These are phyloP conservation scores for Prunus armeniaca DNA, from an alignment of 306 rosid species.

Conservation along the genomic window DNA sequence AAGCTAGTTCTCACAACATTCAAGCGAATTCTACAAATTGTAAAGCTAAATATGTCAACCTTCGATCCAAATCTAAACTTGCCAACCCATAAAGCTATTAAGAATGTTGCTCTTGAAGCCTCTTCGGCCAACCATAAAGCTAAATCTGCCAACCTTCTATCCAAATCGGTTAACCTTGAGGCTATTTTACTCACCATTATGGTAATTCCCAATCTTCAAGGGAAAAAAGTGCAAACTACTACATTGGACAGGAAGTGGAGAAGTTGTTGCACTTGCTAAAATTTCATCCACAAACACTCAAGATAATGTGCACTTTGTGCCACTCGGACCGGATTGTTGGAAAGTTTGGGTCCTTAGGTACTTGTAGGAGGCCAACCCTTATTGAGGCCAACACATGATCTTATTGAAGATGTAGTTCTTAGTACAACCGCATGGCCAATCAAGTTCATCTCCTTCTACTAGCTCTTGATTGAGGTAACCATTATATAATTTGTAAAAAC, in stretches of 20 bases:
- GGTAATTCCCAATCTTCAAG: background rate
- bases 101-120: too few relatives aligned
- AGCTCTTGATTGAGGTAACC: background rate
- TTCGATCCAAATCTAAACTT: too few relatives aligned
- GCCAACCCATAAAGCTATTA: too few relatives aligned
- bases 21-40: too few relatives aligned
- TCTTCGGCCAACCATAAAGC: too few relatives aligned
- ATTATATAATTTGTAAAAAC: too few relatives aligned
- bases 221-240: background rate
- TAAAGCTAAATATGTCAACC: too few relatives aligned
- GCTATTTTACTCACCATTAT: background rate
- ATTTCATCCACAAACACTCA: background rate
- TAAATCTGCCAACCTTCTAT: too few relatives aligned
- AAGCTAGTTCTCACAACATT: too few relatives aligned
- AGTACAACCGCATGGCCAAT: background rate
- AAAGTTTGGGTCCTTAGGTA: background rate
- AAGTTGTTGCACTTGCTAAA: background rate
- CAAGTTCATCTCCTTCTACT: background rate
- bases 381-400: background rate
- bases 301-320: background rate
- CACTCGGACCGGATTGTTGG: background rate
- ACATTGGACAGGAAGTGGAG: background rate
- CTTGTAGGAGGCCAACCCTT: background rate
- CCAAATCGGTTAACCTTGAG: too few relatives aligned
- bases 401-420: background rate